Percentiles rank a stretch among this genome's conserved stretches.
phyloP scores from a whole-genome alignment of 805 yeast species.

The Debaryomyces maramus region DNA sequence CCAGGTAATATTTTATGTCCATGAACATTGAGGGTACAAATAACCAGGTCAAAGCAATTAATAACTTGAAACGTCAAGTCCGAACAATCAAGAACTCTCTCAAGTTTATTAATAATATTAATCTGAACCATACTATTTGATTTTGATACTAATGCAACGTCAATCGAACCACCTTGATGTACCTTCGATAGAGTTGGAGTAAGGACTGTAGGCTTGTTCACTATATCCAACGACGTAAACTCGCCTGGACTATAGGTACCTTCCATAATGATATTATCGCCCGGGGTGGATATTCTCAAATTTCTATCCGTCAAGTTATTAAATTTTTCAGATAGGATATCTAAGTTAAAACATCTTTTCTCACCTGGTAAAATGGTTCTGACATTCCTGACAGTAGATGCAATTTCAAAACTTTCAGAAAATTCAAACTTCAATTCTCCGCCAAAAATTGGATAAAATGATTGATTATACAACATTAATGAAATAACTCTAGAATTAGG shows the following conservation, averaged over 20 bases:
- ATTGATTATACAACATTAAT: constrained; percentile 23
- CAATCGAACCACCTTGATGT: constrained; percentile 8
- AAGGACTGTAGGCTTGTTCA: not conserved
- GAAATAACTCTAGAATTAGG: constrained; percentile 21
- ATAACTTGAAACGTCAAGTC: constrained; percentile 29
- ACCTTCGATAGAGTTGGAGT: not conserved
- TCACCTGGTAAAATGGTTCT: constrained; percentile 24
- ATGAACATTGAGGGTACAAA: constrained; percentile 29
- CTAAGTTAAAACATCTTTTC: constrained; percentile 28
- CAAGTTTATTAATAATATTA: constrained; percentile 29
- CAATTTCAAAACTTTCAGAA: constrained; percentile 14
- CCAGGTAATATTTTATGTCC: constrained; percentile 33
- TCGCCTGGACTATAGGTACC: constrained; percentile 12
- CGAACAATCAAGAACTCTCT: constrained; percentile 26
- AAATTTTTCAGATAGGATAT: constrained; percentile 15
- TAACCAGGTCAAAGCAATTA: constrained; percentile 27
- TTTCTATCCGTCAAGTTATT: constrained; percentile 16
- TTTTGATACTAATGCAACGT: constrained; percentile 29
- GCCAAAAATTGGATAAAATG: constrained; percentile 22
- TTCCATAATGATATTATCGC: constrained; percentile 14
- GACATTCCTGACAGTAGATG: constrained; percentile 24
- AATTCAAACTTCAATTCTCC: constrained; percentile 32
- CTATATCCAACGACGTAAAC: not conserved
- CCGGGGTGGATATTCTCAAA: constrained; percentile 19
- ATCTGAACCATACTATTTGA: constrained; percentile 32